phyloP scores from a whole-genome alignment of 2,329 filamentous ascomycete genomes.

The Calonectria ilicicola region DNA sequence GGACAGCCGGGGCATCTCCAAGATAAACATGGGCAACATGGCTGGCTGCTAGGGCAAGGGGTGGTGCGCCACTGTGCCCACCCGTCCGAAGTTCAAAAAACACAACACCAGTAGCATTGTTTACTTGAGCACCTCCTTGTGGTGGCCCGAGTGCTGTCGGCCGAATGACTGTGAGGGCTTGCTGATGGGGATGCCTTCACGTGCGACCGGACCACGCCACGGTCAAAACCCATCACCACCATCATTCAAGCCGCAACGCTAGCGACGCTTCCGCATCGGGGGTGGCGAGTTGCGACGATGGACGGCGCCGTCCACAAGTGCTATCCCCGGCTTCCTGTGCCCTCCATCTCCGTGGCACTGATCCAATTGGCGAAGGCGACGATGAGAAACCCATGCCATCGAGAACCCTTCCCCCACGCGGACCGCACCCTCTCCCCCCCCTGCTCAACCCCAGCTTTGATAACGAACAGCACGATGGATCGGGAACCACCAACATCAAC shows the following conservation, averaged over 20 bases:
- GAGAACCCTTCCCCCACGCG: constrained; percentile 37
- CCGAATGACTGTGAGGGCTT: neutral
- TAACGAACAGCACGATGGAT: constrained; percentile 26
- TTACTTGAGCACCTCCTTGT: no score
- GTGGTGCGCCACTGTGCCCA: constrained; percentile 13
- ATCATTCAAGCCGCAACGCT: neutral
- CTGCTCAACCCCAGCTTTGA: constrained; percentile 30
- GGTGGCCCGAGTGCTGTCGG: neutral
- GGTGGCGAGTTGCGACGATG: constrained; percentile 24
- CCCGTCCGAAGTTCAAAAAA: neutral
- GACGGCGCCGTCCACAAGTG: constrained; percentile 18
- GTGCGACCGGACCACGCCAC: neutral
- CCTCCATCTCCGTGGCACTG: neutral
- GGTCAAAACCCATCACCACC: neutral
- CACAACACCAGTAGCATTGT: neutral
- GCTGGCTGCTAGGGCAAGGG: constrained; percentile 28
- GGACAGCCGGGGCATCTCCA: constrained; percentile 5
- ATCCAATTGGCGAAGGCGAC: constrained; percentile 17
- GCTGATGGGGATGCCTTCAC: neutral
- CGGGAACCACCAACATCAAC: constrained; percentile 2
- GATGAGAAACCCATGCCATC: neutral
- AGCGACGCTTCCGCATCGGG: constrained; percentile 13
- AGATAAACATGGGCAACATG: constrained; percentile 36
- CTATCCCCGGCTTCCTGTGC: constrained; percentile 6
- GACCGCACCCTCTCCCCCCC: constrained; percentile 9